Evolutionary conservation across 1,284 basidiomycete species (phyloP).

Genomic region (Cryptococcus deneoformans): DNA sequence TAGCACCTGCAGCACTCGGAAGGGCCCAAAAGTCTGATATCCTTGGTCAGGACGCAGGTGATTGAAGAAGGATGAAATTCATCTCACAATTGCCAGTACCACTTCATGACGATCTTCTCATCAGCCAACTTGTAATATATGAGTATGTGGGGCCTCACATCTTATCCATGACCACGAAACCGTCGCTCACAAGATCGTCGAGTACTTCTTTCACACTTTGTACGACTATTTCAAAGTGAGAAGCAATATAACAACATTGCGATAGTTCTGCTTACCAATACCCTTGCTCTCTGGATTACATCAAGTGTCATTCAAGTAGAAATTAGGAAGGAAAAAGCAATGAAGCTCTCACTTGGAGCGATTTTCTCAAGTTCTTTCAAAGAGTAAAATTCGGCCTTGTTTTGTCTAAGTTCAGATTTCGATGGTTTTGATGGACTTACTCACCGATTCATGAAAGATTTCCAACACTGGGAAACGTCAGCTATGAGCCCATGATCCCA

Average conservation of each 20-base stretch:
- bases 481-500: neutral
- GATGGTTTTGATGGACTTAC: neutral
- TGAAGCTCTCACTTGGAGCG: constrained; percentile 39
- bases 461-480: constrained; percentile 57
- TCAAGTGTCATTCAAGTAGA: neutral
- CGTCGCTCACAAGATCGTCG: constrained; percentile 77
- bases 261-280: constrained; percentile 59
- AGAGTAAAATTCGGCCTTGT: constrained; percentile 77
- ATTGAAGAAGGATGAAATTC: no score
- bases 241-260: neutral
- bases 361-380: constrained; percentile 83
- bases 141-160: constrained; percentile 50
- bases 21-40: constrained; percentile 84
- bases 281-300: constrained; percentile 70
- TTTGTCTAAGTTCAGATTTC: neutral
- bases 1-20: constrained; percentile 75
- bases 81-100: constrained; percentile 81
- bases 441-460: constrained; percentile 82
- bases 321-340: neutral
- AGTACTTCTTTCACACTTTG: constrained; percentile 85
- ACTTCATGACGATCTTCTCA: constrained; percentile 9
- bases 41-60: neutral
- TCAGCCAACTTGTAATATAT: constrained; percentile 3
- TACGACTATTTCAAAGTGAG: constrained; percentile 58
- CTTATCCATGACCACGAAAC: constrained; percentile 77